Evolutionary conservation across 2,329 filamentous ascomycete species (phyloP).

Genomic region (Phyllosticta citriasiana): DNA sequence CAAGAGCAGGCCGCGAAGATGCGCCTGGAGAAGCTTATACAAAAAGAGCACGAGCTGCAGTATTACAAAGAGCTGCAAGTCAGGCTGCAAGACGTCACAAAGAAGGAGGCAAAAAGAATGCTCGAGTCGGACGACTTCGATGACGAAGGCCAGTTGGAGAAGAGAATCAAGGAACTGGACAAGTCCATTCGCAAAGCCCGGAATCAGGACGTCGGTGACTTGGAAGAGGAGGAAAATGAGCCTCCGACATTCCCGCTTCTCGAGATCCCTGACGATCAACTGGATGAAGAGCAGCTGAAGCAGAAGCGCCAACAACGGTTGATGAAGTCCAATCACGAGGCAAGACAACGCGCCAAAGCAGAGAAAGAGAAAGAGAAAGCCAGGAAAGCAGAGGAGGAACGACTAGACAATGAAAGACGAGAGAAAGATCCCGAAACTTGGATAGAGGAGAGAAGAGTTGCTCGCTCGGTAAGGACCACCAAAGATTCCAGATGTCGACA

Average conservation of each 20-base stretch:
- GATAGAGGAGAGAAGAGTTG: constrained; percentile 71
- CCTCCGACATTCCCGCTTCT: constrained; percentile 79
- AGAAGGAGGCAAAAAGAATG: constrained; percentile 80
- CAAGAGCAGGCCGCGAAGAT: constrained; percentile 97
- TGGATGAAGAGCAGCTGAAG: constrained; percentile 85
- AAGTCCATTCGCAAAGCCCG: constrained; percentile 80
- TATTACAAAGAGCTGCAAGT: constrained; percentile 81
- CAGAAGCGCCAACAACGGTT: constrained; percentile 87
- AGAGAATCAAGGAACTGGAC: constrained; percentile 78
- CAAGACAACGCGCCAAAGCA: constrained; percentile 82
- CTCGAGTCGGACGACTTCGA: constrained; percentile 87
- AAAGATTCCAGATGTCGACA: not conserved
- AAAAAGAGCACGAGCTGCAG: constrained; percentile 90
- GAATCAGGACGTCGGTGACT: constrained; percentile 83
- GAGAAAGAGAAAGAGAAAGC: constrained; percentile 93
- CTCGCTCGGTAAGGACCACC: constrained; percentile 44
- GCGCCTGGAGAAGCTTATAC: constrained; percentile 87
- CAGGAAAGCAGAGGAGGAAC: constrained; percentile 69
- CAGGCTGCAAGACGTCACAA: constrained; percentile 59
- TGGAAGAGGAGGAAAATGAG: constrained; percentile 60
- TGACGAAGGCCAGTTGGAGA: constrained; percentile 78
- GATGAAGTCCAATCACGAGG: constrained; percentile 91
- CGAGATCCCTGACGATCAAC: constrained; percentile 79
- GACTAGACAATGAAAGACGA: constrained; percentile 71
- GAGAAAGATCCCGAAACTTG: constrained; percentile 77